phyloP scores from a whole-genome alignment of 305 asterid species.

The Nicotiana rustica region DNA sequence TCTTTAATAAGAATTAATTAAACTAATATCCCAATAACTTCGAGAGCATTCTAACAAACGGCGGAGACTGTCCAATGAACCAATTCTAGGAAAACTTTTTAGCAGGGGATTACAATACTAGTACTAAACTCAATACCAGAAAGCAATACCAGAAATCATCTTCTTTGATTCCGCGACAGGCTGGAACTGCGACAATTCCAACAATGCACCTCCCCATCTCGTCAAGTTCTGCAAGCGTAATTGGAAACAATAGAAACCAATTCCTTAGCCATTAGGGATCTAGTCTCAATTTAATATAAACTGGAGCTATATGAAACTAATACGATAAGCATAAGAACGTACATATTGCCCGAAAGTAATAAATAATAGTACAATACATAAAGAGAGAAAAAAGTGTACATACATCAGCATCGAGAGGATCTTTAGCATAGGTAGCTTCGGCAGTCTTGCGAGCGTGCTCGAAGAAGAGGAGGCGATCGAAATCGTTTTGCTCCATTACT shows the following conservation, averaged over 20 bases:
- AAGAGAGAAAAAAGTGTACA: background rate
- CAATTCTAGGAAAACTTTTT: background rate
- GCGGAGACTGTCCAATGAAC: background rate
- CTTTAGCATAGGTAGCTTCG: constrained; percentile 66
- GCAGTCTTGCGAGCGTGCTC: constrained; percentile 88
- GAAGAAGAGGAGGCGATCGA: constrained; percentile 84
- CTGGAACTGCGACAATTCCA: constrained; percentile 91
- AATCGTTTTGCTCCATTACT: constrained; percentile 76
- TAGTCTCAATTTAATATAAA: background rate
- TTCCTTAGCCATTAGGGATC: background rate
- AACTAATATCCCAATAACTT: background rate
- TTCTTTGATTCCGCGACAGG: constrained; percentile 69
- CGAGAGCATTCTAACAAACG: background rate
- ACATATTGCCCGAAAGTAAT: background rate
- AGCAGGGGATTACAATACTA: background rate
- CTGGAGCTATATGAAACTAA: background rate
- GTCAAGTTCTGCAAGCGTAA: constrained; percentile 69
- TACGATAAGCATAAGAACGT: background rate
- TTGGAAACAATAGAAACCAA: background rate
- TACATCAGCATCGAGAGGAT: constrained; percentile 87
- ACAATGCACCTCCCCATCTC: constrained; percentile 91
- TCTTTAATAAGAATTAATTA: background rate
- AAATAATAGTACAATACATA: background rate
- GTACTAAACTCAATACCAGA: background rate
- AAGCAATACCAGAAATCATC: constrained; percentile 68